Percentiles rank a stretch among this genome's conserved stretches.
These are phyloP conservation scores for Schoenoplectus triqueter DNA, from an alignment of 202 grass and related monocot genomes.

Conservation along the genomic window DNA sequence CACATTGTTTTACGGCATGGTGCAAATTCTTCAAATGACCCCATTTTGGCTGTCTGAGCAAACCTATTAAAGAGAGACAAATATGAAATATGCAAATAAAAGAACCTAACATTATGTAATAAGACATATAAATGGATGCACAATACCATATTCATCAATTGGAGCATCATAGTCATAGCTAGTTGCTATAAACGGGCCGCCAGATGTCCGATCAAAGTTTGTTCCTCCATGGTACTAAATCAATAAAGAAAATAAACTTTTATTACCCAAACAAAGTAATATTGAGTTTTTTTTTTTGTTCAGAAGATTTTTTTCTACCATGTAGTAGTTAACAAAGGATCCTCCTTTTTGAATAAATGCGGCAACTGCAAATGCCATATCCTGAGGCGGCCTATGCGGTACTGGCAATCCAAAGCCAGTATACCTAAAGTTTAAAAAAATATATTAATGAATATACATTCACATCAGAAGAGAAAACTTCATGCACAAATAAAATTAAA, in stretches of 20 bases:
- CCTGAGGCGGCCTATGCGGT: slow-evolving; percentile 81
- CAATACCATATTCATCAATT: slow-evolving; percentile 81
- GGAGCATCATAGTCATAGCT: slow-evolving; percentile 97
- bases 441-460: slow-evolving; percentile 27
- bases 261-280: slow-evolving; percentile 23
- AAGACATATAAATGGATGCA: slow-evolving; percentile 32
- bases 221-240: slow-evolving; percentile 93
- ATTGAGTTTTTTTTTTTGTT: background rate
- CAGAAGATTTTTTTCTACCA: slow-evolving; percentile 50
- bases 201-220: slow-evolving; percentile 86
- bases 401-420: slow-evolving; percentile 89
- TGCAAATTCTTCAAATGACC: slow-evolving; percentile 92
- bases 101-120: background rate
- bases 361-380: slow-evolving; percentile 84
- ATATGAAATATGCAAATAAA: slow-evolving; percentile 9
- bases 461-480: slow-evolving; percentile 26
- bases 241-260: slow-evolving; percentile 12
- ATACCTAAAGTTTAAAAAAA: slow-evolving; percentile 57
- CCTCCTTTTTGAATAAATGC: slow-evolving; percentile 92
- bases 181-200: slow-evolving; percentile 93
- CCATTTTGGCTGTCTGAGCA: slow-evolving; percentile 96
- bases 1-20: slow-evolving; percentile 81
- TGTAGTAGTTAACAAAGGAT: slow-evolving; percentile 98
- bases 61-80: slow-evolving; percentile 48
- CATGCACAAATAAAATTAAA: slow-evolving; percentile 5